Conservation (phyloP, 75 land plant species). For the Selaginella moellendorffii region DNA sequence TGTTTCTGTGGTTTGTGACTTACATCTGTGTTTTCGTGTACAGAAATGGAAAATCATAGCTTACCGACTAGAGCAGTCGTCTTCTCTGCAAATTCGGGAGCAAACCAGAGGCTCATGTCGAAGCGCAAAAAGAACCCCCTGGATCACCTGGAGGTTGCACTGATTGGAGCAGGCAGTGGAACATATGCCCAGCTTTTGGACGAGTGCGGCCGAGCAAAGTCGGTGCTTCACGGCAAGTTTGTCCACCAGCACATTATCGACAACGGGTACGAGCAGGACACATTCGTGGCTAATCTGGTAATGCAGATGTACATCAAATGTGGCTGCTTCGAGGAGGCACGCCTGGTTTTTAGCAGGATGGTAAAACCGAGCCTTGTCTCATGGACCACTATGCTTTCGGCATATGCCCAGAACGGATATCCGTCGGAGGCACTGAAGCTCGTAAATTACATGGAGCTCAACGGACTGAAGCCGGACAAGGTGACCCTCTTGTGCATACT, state of each 20-base stretch:
- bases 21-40: too few relatives aligned
- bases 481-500: conserved; percentile 28
- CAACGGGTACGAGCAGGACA: background rate
- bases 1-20: too few relatives aligned
- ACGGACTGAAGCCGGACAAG: conserved; percentile 20
- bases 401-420: conserved; percentile 19
- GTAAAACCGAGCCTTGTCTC: conserved; percentile 14
- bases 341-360: conserved; percentile 29
- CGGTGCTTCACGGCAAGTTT: background rate
- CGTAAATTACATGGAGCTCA: conserved; percentile 23
- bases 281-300: background rate
- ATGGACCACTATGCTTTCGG: conserved; percentile 37
- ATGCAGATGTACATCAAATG: background rate
- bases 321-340: background rate
- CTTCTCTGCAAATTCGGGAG: background rate
- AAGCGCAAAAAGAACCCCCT: background rate
- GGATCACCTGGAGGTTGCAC: background rate
- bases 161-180: background rate
- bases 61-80: too few relatives aligned
- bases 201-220: background rate
- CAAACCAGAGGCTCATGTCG: background rate
- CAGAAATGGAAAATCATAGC: too few relatives aligned
- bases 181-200: background rate
- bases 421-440: conserved; percentile 16
- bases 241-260: background rate